A percentile compares a stretch with the other conserved stretches of the same genome.
phyloP scores from a whole-genome alignment of 2,329 filamentous ascomycete genomes.

The Aureobasidium uvarum region DNA sequence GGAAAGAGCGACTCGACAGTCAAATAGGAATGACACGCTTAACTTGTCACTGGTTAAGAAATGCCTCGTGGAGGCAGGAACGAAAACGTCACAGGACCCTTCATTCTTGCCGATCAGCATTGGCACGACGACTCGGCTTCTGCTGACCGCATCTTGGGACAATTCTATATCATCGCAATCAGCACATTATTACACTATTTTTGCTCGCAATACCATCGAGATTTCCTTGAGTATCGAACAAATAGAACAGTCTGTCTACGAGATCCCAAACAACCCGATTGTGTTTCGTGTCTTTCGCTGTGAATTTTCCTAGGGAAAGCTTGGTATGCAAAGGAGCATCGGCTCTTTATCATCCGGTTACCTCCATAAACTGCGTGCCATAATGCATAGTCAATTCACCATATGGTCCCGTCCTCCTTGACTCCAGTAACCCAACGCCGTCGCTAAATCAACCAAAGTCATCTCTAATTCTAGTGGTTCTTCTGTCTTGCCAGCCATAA shows the following conservation, averaged over 20 bases:
- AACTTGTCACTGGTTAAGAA: not conserved
- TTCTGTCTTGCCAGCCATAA: slow-evolving; percentile 55
- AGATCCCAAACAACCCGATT: not conserved
- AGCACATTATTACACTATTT: not conserved
- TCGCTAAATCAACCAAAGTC: slow-evolving; percentile 13
- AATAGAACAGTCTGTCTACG: not conserved
- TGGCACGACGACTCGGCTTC: not conserved
- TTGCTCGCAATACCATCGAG: not conserved
- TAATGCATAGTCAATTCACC: slow-evolving; percentile 10
- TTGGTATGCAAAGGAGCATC: not conserved
- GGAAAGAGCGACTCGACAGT: slow-evolving; percentile 8
- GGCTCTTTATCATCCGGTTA: not conserved
- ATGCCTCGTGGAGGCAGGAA: slow-evolving; percentile 2
- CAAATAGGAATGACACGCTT: slow-evolving; percentile 17
- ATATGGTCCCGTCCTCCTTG: not conserved
- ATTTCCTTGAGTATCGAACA: not conserved
- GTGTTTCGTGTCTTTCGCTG: not conserved
- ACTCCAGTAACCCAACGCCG: slow-evolving; percentile 19
- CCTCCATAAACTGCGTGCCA: not conserved
- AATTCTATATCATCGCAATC: not conserved
- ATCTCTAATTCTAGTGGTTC: slow-evolving; percentile 20
- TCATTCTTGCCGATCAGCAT: slow-evolving; percentile 12
- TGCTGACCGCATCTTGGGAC: not conserved
- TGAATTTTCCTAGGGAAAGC: not conserved
- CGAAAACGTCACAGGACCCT: slow-evolving; percentile 11